Evolutionary conservation across 2,329 filamentous ascomycete species (phyloP).

Genomic region (Seiridium unicorne): DNA sequence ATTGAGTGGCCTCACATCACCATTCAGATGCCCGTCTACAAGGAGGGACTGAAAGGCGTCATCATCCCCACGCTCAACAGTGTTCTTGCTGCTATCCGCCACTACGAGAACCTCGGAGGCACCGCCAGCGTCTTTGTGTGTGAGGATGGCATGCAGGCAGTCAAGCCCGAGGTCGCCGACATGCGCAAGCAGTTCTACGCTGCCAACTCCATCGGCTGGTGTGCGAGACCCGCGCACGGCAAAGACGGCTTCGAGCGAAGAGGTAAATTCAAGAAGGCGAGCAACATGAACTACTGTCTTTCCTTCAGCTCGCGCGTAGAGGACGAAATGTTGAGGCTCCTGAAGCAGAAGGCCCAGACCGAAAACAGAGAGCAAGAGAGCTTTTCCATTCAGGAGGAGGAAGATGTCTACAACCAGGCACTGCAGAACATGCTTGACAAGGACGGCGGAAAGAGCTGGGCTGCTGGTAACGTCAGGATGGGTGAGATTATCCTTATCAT

Average conservation of each 20-base stretch:
- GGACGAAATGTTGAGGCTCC: conserved; percentile 36
- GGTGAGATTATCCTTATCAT: conserved; percentile 56
- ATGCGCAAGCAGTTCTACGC: conserved; percentile 45
- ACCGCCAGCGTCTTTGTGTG: conserved; percentile 49
- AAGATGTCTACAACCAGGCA: neutral
- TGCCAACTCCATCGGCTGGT: conserved; percentile 36
- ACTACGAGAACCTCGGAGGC: conserved; percentile 22
- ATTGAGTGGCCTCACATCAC: conserved; percentile 38
- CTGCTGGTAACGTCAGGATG: conserved; percentile 54
- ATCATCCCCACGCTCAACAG: conserved; percentile 49
- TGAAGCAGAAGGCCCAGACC: neutral
- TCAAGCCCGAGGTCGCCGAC: conserved; percentile 40
- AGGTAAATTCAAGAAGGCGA: conserved; percentile 65
- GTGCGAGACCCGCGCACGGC: neutral
- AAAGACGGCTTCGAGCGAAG: conserved; percentile 43
- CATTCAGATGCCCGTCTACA: conserved; percentile 45
- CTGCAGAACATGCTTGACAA: conserved; percentile 45
- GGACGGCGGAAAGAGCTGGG: conserved; percentile 52
- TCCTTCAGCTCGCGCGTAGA: conserved; percentile 55
- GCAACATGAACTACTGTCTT: conserved; percentile 67
- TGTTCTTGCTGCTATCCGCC: conserved; percentile 45
- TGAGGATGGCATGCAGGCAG: conserved; percentile 60
- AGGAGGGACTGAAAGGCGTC: conserved; percentile 36
- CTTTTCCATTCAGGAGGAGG: neutral
- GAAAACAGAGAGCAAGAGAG: neutral